A percentile compares a stretch with the other conserved stretches of the same genome.
Evolutionary conservation across 2,329 filamentous ascomycete genomes (phyloP).

Genomic region (Penicillium corylophilum): DNA sequence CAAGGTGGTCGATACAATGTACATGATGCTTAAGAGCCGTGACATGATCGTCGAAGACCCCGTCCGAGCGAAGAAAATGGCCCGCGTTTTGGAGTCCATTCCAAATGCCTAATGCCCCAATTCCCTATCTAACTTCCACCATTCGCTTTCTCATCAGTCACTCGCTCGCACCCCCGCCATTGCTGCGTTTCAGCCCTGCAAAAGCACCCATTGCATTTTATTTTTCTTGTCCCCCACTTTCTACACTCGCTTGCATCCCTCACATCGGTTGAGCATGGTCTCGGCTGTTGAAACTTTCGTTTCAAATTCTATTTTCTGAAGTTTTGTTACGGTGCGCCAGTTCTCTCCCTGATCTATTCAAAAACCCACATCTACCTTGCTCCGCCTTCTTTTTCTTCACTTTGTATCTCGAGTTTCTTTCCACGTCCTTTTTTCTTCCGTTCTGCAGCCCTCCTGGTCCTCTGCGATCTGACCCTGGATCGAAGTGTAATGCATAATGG

Average conservation of each 20-base stretch:
- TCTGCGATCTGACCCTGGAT: not conserved
- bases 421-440: not conserved
- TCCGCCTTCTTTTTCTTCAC: not conserved
- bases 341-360: not conserved
- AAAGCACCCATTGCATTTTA: constrained; percentile 13
- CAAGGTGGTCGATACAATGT: constrained; percentile 74
- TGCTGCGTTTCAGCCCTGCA: constrained; percentile 22
- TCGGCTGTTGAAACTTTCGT: not conserved
- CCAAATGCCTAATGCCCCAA: constrained; percentile 11
- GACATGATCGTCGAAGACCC: constrained; percentile 68
- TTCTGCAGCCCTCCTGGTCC: not conserved
- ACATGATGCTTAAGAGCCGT: constrained; percentile 64
- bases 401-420: not conserved
- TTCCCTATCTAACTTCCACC: not conserved
- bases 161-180: constrained; percentile 1
- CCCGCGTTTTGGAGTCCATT: constrained; percentile 34
- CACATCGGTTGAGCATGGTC: not conserved
- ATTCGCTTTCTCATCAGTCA: not conserved
- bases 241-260: constrained; percentile 10
- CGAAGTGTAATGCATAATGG: constrained; percentile 16
- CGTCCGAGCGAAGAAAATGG: constrained; percentile 68
- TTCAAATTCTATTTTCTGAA: too few relatives aligned
- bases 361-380: not conserved
- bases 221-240: not conserved
- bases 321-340: too few relatives aligned